Evolutionary conservation across 306 rosid species (phyloP).

Genomic region (Cicer yamashitae): DNA sequence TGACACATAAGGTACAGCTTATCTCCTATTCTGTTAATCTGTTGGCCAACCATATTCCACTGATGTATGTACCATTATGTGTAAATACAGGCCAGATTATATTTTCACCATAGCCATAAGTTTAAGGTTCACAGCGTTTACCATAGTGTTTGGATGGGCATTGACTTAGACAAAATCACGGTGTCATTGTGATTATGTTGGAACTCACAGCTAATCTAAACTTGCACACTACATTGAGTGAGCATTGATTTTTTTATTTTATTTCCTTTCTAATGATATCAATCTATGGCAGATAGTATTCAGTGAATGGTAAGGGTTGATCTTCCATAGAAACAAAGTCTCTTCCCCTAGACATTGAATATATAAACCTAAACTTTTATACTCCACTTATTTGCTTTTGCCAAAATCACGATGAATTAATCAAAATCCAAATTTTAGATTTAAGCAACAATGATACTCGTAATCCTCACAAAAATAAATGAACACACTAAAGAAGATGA

Average conservation of each 20-base stretch:
- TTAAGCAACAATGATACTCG: too few relatives aligned
- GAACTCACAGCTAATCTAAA: too few relatives aligned
- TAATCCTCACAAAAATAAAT: too few relatives aligned
- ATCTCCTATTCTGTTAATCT: background rate
- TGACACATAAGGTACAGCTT: slow-evolving; percentile 12
- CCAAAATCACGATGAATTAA: too few relatives aligned
- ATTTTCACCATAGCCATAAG: background rate
- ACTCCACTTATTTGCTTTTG: too few relatives aligned
- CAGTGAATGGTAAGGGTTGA: background rate
- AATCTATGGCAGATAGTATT: background rate
- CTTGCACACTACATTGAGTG: background rate
- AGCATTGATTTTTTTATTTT: background rate
- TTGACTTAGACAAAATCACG: too few relatives aligned
- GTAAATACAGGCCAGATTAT: slow-evolving; percentile 9
- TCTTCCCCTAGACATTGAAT: background rate
- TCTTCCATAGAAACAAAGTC: background rate
- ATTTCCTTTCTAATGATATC: background rate
- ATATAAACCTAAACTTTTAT: too few relatives aligned
- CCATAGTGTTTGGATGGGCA: too few relatives aligned
- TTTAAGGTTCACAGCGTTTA: background rate
- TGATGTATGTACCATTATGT: slow-evolving; percentile 13
- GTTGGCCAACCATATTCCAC: background rate
- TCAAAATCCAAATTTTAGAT: too few relatives aligned
- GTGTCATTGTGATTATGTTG: too few relatives aligned
- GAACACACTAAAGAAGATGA: too few relatives aligned